Base-by-base conservation (phyloP, 345 rosid genomes). In the Passiflora organensis region DNA sequence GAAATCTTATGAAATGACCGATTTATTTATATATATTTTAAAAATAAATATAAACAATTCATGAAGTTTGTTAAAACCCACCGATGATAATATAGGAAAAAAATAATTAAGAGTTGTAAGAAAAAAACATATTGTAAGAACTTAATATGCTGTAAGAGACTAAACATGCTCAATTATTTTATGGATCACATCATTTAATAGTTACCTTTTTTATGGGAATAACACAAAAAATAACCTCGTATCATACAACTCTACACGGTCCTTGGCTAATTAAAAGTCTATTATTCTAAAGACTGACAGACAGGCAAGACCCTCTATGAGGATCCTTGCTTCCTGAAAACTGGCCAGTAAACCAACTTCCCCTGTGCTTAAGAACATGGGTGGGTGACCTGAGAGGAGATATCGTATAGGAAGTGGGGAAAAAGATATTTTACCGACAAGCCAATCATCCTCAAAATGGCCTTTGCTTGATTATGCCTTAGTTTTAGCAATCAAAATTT, bases 361-460 rank as follows among this genome's bases (percentile, higher is more conserved):
- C 10, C 4, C 9, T 11, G 11, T 1, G n/a, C n/a, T n/a, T n/a
- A n/a, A n/a, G n/a, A n/a, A n/a, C n/a, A n/a, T n/a, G n/a, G n/a
- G n/a, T n/a, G n/a, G n/a, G n/a, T n/a, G n/a, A n/a, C n/a, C n/a
- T n/a, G n/a, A n/a, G n/a, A n/a, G n/a, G n/a, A n/a, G n/a, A 58
- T 56, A 43, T 3, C 12, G 36, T 16, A 6, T 38, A 23, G 2
- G 36, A 4, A 4, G 10, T 21, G 4, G 18, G 1, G 24, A 59
- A 14, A 11, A 23, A 45, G 8, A 28, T 59, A 22, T 13, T 46
- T 46, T 21, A 32, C 53, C 20, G 0, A 20, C 15, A 18, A 1
- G 16, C 55, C 55, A 37, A 48, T 56, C 44, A 41, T 55, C 47
- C 36, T 48, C 24, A 25, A 9, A 10, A 6, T 16, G 43, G 17